Conservation (phyloP, 2,329 filamentous ascomycete species). For the Ascochyta rabiei region DNA sequence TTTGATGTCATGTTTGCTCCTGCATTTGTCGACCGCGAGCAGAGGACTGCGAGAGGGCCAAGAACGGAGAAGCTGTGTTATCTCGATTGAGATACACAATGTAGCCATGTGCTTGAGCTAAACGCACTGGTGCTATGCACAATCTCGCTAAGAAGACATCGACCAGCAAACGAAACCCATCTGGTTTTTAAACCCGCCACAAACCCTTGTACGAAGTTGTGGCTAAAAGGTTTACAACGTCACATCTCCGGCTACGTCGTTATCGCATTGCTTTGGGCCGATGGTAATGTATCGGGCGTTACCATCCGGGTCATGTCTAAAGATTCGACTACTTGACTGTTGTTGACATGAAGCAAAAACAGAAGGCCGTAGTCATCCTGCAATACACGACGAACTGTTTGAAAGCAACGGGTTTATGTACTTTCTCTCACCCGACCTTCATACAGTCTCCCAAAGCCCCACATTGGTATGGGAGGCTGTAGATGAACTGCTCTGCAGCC, state of each 20-base stretch:
- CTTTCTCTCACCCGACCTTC: slow-evolving; percentile 16
- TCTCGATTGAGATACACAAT: too few relatives aligned
- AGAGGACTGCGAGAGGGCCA: background rate
- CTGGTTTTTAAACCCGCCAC: too few relatives aligned
- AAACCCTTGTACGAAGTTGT: too few relatives aligned
- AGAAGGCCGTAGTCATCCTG: background rate
- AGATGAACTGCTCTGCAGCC: slow-evolving; percentile 17
- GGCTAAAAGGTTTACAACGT: too few relatives aligned
- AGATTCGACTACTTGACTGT: background rate
- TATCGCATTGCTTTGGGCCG: background rate
- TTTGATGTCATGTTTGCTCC: background rate
- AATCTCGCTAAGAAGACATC: too few relatives aligned
- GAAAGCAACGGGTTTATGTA: background rate
- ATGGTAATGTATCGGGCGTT: background rate
- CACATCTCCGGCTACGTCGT: background rate
- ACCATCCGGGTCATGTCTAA: background rate
- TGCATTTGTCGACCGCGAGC: background rate
- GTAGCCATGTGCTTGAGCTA: too few relatives aligned
- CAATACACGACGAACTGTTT: background rate
- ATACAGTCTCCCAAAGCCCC: slow-evolving; percentile 25
- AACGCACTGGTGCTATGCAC: too few relatives aligned
- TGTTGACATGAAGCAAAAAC: background rate
- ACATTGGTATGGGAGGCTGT: slow-evolving; percentile 31
- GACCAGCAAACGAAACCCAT: too few relatives aligned
- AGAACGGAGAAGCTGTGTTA: background rate